Conservation (phyloP, 1,284 basidiomycete species). For the Acaromyces ingoldii region DNA sequence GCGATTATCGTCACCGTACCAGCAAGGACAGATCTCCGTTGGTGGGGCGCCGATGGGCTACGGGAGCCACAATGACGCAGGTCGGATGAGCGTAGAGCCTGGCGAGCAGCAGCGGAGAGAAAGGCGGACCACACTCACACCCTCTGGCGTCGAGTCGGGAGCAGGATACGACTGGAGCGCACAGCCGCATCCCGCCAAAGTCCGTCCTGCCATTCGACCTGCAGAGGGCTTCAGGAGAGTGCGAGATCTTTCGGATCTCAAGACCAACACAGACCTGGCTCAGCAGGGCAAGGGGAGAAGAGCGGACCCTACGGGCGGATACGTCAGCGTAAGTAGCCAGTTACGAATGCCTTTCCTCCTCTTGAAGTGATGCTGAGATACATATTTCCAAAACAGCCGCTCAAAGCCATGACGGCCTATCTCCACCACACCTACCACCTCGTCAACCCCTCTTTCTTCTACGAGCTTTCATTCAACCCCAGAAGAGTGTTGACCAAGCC, state of each 20-base stretch:
- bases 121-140: background rate
- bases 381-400: slow-evolving; percentile 24
- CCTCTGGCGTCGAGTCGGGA: background rate
- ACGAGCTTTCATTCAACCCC: slow-evolving; percentile 51
- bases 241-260: slow-evolving; percentile 37
- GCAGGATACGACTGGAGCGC: background rate
- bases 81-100: slow-evolving; percentile 2
- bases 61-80: background rate
- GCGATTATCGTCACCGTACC: background rate
- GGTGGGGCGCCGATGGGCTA: background rate
- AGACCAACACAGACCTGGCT: slow-evolving; percentile 34
- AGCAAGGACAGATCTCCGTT: background rate
- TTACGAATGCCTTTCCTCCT: too few relatives aligned
- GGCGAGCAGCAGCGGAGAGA: slow-evolving; percentile 8
- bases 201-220: slow-evolving; percentile 10
- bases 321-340: slow-evolving; percentile 29
- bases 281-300: slow-evolving; percentile 24
- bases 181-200: slow-evolving; percentile 10
- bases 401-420: slow-evolving; percentile 49
- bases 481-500: slow-evolving; percentile 48
- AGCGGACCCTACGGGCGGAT: slow-evolving; percentile 46
- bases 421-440: slow-evolving; percentile 51
- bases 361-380: too few relatives aligned
- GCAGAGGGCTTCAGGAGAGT: slow-evolving; percentile 41
- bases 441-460: slow-evolving; percentile 50